Evolutionary conservation across 164 flowering plant species (phyloP).

Genomic region (Stephania cephalantha): DNA sequence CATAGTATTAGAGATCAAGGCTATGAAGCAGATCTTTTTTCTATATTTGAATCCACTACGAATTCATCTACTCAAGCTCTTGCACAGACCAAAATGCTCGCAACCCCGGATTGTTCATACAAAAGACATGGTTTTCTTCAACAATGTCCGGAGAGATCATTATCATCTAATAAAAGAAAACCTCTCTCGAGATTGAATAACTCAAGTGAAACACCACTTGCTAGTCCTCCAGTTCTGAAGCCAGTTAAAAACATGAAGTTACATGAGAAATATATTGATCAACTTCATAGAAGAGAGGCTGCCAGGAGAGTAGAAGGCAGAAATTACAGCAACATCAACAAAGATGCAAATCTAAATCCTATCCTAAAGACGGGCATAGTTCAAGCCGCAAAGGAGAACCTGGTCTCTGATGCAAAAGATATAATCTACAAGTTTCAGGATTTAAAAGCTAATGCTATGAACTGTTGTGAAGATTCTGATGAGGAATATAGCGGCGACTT

Average conservation of each 20-base stretch:
- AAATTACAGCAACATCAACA: constrained; percentile 13
- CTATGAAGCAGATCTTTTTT: constrained; percentile 53
- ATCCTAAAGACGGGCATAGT: constrained; percentile 23
- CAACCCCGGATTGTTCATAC: constrained; percentile 39
- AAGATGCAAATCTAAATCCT: constrained; percentile 14
- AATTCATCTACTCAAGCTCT: constrained; percentile 21
- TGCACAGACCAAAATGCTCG: constrained; percentile 14
- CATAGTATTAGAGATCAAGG: constrained; percentile 34
- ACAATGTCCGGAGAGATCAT: constrained; percentile 25
- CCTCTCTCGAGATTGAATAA: constrained; percentile 34
- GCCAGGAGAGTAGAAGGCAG: constrained; percentile 46
- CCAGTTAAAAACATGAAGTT: constrained; percentile 63
- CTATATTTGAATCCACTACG: constrained; percentile 49
- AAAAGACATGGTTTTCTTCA: constrained; percentile 22
- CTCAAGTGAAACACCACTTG: constrained; percentile 22
- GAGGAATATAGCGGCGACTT: constrained; percentile 20
- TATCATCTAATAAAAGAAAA: constrained; percentile 27
- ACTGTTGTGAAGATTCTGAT: constrained; percentile 27
- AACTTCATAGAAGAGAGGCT: constrained; percentile 63
- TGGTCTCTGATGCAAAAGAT: constrained; percentile 49
- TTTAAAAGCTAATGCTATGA: constrained; percentile 21
- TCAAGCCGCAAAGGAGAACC: constrained; percentile 46
- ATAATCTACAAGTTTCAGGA: constrained; percentile 39
- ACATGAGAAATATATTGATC: constrained; percentile 85
- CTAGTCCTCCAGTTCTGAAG: constrained; percentile 78